Evolutionary conservation across 331 rosid genomes (phyloP).

Genomic region (Malus hybrid): DNA sequence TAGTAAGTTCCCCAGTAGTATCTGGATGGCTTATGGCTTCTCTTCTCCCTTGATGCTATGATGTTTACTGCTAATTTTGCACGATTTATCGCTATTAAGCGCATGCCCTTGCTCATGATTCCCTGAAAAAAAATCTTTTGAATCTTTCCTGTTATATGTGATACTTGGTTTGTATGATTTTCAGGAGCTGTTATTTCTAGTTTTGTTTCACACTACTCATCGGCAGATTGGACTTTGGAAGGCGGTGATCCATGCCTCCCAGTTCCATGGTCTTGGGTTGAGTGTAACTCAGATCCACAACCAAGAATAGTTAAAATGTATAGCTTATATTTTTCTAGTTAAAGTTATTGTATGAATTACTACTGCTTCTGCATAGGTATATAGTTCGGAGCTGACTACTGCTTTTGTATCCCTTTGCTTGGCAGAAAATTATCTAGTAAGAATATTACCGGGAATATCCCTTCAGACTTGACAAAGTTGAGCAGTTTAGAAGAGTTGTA

Average conservation of each 20-base stretch:
- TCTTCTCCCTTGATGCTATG: too few relatives aligned
- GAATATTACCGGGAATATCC: conserved; percentile 76
- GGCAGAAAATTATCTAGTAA: conserved; percentile 61
- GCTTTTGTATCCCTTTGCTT: conserved; percentile 24
- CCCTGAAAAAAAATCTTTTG: neutral
- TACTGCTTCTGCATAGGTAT: neutral
- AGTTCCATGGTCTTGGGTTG: conserved; percentile 91
- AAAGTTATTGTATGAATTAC: conserved; percentile 4
- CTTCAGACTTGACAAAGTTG: conserved; percentile 61
- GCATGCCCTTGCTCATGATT: neutral
- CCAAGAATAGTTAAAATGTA: conserved; percentile 82
- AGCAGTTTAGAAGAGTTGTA: conserved; percentile 77
- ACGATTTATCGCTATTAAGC: neutral
- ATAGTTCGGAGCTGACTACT: conserved; percentile 7
- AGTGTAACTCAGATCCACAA: conserved; percentile 57
- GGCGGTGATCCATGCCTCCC: conserved; percentile 91
- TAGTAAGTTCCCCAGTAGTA: conserved; percentile 33
- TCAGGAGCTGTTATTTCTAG: conserved; percentile 55
- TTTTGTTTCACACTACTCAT: conserved; percentile 50
- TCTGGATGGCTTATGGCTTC: neutral
- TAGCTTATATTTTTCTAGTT: conserved; percentile 11
- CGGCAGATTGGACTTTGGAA: conserved; percentile 62
- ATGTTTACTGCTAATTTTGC: too few relatives aligned
- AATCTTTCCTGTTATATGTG: conserved; percentile 6
- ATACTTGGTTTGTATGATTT: conserved; percentile 28